phyloP scores from a whole-genome alignment of 495 filamentous ascomycete species.

The Talaromyces adpressus region DNA sequence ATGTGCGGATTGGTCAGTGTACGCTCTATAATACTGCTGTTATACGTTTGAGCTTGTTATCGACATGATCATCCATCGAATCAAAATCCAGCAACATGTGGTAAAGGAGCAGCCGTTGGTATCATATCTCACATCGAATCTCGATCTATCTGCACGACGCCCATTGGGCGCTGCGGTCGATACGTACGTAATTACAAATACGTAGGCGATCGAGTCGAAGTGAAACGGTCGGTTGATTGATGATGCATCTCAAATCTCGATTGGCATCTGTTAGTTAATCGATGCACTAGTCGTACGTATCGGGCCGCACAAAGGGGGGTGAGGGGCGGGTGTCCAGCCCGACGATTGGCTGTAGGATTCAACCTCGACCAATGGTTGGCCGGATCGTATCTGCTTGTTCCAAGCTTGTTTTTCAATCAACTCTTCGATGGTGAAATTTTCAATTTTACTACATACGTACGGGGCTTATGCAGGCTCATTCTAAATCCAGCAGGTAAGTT shows the following conservation, averaged over 20 bases:
- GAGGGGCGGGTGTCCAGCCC: not conserved
- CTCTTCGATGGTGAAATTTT: not conserved
- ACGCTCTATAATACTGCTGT: not conserved
- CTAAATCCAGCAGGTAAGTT: not conserved
- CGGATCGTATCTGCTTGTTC: too few relatives aligned
- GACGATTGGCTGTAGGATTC: not conserved
- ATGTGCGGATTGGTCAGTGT: not conserved
- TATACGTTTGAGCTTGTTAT: not conserved
- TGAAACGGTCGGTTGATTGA: not conserved
- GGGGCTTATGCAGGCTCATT: not conserved
- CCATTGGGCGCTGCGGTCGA: not conserved
- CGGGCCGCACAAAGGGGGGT: not conserved
- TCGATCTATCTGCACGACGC: not conserved
- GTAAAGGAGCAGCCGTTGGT: not conserved
- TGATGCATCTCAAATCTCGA: conserved; percentile 4
- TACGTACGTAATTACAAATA: not conserved
- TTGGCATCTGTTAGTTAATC: not conserved
- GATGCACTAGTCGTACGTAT: not conserved
- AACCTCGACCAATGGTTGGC: not conserved
- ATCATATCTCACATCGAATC: not conserved
- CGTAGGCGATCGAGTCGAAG: not conserved
- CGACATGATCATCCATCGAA: not conserved
- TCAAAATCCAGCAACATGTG: not conserved
- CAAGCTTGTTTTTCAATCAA: too few relatives aligned
- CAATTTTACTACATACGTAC: not conserved